Conservation (phyloP, 1,284 basidiomycete species). For the Calocybe gambosa region DNA sequence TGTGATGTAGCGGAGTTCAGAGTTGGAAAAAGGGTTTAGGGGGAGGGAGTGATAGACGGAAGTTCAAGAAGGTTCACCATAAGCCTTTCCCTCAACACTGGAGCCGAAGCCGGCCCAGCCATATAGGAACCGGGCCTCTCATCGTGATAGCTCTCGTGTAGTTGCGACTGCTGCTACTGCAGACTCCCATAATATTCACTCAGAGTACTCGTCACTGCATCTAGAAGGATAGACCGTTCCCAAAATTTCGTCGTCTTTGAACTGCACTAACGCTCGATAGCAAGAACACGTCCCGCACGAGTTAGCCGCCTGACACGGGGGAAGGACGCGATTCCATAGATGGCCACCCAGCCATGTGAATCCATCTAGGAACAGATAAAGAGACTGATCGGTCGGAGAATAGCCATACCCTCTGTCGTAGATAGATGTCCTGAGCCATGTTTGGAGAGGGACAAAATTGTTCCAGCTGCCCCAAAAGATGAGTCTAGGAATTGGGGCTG, state of each 20-base stretch:
- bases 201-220: constrained; percentile 45
- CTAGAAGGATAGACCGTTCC: constrained; percentile 69
- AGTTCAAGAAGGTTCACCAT: too few species aligned
- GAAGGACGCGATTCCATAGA: constrained; percentile 78
- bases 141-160: too few species aligned
- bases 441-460: constrained; percentile 88
- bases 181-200: constrained; percentile 15
- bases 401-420: constrained; percentile 63
- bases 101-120: too few species aligned
- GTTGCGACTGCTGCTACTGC: too few species aligned
- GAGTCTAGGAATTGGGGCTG: constrained; percentile 55
- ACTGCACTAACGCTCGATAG: constrained; percentile 69
- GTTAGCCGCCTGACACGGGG: constrained; percentile 71
- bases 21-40: too few species aligned
- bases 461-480: constrained; percentile 75
- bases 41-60: too few species aligned
- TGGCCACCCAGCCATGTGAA: constrained; percentile 80
- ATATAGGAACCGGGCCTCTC: too few species aligned
- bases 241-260: constrained; percentile 57
- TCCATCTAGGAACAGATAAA: constrained; percentile 66
- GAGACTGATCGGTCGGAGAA: constrained; percentile 2
- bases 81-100: too few species aligned
- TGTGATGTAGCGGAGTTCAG: too few species aligned
- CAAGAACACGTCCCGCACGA: constrained; percentile 69
- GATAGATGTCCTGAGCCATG: constrained; percentile 76